Evolutionary conservation across 306 rosid species (phyloP).

Genomic region (Begonia loranthoides): DNA sequence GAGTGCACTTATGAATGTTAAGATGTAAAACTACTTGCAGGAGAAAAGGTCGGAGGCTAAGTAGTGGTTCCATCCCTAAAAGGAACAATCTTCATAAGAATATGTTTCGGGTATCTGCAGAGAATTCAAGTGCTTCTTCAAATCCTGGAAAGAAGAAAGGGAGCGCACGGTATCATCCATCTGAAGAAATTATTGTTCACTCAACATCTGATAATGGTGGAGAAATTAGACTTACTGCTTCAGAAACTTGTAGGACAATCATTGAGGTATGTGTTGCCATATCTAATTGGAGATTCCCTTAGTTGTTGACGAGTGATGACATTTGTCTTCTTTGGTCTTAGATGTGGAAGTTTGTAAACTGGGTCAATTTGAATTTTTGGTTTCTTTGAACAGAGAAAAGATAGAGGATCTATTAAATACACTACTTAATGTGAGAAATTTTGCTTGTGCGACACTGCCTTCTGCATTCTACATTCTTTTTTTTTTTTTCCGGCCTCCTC

Average conservation of each 20-base stretch:
- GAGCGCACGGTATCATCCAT: conserved; percentile 74
- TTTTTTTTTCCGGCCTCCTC: conserved; percentile 5
- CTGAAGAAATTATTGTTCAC: conserved; percentile 45
- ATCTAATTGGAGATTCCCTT: too few relatives aligned
- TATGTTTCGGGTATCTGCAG: conserved; percentile 48
- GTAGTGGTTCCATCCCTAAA: conserved; percentile 25
- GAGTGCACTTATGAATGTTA: conserved; percentile 1
- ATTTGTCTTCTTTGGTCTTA: too few relatives aligned
- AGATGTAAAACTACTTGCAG: conserved; percentile 23
- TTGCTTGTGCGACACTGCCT: conserved; percentile 1
- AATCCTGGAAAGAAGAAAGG: conserved; percentile 56
- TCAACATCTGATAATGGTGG: conserved; percentile 32
- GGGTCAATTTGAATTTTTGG: too few relatives aligned
- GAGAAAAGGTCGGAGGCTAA: conserved; percentile 30
- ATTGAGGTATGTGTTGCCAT: conserved; percentile 47
- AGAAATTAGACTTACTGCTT: conserved; percentile 56
- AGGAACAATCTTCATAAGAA: conserved; percentile 34
- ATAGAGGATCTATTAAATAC: too few relatives aligned
- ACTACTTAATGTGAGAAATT: too few relatives aligned
- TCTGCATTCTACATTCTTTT: conserved; percentile 1
- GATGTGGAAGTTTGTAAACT: too few relatives aligned
- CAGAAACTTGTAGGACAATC: conserved; percentile 78
- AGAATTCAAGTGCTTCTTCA: conserved; percentile 48
- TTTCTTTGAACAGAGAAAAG: too few relatives aligned
- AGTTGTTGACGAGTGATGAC: too few relatives aligned